Percentiles rank a stretch among this genome's conserved stretches.
These are phyloP conservation scores for Rosa multiflora DNA, from an alignment of 306 rosid genomes.

Conservation along the genomic window DNA sequence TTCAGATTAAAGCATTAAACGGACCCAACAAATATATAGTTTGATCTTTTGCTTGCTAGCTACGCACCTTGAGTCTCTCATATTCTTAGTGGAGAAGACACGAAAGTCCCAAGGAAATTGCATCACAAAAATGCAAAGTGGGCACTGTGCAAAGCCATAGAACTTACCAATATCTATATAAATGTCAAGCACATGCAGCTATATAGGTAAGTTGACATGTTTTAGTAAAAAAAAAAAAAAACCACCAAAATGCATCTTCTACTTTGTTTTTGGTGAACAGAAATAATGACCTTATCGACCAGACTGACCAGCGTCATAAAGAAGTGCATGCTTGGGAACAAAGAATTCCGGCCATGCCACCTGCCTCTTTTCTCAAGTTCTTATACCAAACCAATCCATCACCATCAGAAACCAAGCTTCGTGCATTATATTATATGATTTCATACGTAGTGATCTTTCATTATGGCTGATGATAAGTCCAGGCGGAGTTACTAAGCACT, in stretches of 20 bases:
- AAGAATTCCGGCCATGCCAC: background rate
- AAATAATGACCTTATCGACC: background rate
- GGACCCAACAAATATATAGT: too few species aligned
- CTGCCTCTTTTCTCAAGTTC: background rate
- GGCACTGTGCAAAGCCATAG: background rate
- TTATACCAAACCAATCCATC: background rate
- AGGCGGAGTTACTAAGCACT: background rate
- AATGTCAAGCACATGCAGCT: too few species aligned
- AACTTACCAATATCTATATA: background rate
- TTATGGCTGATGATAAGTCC: background rate
- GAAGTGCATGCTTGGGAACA: background rate
- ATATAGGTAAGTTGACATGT: too few species aligned
- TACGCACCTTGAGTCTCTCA: too few species aligned
- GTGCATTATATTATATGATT: background rate
- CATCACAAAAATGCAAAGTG: background rate
- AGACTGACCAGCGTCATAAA: background rate
- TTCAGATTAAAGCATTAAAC: too few species aligned
- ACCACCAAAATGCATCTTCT: background rate
- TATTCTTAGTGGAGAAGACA: conserved; percentile 9
- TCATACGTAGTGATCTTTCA: background rate
- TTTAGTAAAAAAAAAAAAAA: too few species aligned
- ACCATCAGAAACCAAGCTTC: background rate
- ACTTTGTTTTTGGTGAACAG: background rate
- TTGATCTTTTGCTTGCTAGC: too few species aligned
- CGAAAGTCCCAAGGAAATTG: background rate